phyloP scores from a whole-genome alignment of 2,329 filamentous ascomycete genomes.

The Fusarium sp. region DNA sequence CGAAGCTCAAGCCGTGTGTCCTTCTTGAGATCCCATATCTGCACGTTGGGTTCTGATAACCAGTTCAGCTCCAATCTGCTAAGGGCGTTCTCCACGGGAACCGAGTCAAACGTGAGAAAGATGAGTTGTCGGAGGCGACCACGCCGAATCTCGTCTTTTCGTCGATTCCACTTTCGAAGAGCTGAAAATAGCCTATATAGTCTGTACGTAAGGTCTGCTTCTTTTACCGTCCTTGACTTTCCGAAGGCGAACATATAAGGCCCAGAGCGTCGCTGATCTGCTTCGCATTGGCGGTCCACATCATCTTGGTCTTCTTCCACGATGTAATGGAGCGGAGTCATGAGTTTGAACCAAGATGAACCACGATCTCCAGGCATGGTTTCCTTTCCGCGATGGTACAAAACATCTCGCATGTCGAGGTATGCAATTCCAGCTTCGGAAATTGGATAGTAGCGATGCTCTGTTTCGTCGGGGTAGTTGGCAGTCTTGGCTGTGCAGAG shows the following conservation, averaged over 20 bases:
- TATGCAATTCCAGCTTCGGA: constrained; percentile 19
- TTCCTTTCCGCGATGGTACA: not conserved
- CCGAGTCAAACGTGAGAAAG: constrained; percentile 20
- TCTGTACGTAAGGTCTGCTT: not conserved
- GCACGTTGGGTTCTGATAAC: constrained; percentile 5
- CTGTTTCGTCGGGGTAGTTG: not conserved
- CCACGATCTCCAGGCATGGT: constrained; percentile 22
- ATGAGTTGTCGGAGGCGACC: constrained; percentile 17
- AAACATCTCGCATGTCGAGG: constrained; percentile 27
- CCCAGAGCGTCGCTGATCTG: constrained; percentile 6
- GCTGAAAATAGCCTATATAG: constrained; percentile 2
- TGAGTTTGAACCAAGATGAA: constrained; percentile 31
- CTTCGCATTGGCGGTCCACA: constrained; percentile 14
- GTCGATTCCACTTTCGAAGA: constrained; percentile 19
- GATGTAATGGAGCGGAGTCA: constrained; percentile 26
- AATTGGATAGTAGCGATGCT: constrained; percentile 12
- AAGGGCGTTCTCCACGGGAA: not conserved
- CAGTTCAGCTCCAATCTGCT: constrained; percentile 13
- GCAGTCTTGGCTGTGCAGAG: constrained; percentile 14
- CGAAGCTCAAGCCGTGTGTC: constrained; percentile 13
- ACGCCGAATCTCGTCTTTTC: constrained; percentile 4
- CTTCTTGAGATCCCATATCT: constrained; percentile 20
- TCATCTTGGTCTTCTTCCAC: constrained; percentile 21
- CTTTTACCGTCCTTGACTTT: constrained; percentile 16
- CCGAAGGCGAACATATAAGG: constrained; percentile 32